These are phyloP conservation scores for Fomitopsis serialis DNA, from an alignment of 768 basidiomycete species.

Conservation along the genomic window DNA sequence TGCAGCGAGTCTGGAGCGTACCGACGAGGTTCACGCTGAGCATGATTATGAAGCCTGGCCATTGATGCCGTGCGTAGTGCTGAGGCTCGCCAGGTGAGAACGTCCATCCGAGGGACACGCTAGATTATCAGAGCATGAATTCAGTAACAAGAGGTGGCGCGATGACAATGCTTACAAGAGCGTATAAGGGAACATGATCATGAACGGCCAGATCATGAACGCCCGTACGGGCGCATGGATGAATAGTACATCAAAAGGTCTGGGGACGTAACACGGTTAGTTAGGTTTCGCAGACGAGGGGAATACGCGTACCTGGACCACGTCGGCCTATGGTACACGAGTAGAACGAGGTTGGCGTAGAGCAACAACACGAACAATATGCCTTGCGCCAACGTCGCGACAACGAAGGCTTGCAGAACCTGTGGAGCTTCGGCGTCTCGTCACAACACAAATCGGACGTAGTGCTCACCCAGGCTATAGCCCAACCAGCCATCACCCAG, in stretches of 20 bases:
- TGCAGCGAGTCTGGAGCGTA: neutral
- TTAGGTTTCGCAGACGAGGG: neutral
- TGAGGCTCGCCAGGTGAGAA: slow-evolving; percentile 48
- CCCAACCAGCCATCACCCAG: slow-evolving; percentile 77
- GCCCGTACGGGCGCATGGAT: slow-evolving; percentile 86
- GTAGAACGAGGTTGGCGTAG: slow-evolving; percentile 74
- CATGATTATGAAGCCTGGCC: slow-evolving; percentile 70
- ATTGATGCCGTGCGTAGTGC: slow-evolving; percentile 56
- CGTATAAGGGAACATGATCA: slow-evolving; percentile 55
- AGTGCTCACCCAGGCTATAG: slow-evolving; percentile 60
- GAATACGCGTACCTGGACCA: slow-evolving; percentile 23
- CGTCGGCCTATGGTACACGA: slow-evolving; percentile 65
- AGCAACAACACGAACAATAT: slow-evolving; percentile 64
- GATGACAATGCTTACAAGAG: slow-evolving; percentile 39
- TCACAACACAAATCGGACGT: neutral
- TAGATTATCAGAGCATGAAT: slow-evolving; percentile 24
- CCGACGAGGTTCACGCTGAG: slow-evolving; percentile 50
- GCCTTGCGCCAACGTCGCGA: slow-evolving; percentile 69
- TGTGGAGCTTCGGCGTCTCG: slow-evolving; percentile 19
- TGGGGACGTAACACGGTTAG: no score
- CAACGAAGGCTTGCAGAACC: slow-evolving; percentile 71
- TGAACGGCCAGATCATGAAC: slow-evolving; percentile 47
- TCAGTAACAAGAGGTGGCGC: neutral
- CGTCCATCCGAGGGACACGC: slow-evolving; percentile 64
- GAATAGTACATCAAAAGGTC: slow-evolving; percentile 73